Evolutionary conservation across 371 early-diverging fungal genomes (phyloP), one percentile per base, ranked within the genome.

Genomic region (Spraguea lophii): DNA sequence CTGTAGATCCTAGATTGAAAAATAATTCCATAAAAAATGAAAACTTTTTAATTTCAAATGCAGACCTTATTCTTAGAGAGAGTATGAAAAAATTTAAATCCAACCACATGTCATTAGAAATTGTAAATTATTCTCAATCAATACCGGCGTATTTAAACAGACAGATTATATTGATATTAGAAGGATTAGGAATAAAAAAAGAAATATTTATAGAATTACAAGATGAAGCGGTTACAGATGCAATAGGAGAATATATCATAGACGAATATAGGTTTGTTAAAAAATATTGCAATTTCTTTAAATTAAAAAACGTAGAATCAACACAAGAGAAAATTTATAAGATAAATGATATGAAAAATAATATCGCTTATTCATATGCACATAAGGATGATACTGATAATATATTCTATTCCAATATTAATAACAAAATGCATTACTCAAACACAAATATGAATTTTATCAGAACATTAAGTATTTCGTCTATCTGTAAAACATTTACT

Each of bases 381-480:
- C 34, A 34, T 10, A 34, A 10, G 34, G 34, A n/a, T 9, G 34
- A 34, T 9, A 34, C 34, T 10, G 34, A 9, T 9, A 34, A 34
- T 34, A n/a, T 34, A n/a, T 34, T 34, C 9, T 34, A 10, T 34
- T n/a, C 34, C 24, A 10, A 41, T 41, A 9, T 7, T 13, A 41
- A 13, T 9, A 17, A 23, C 17, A 15, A 15, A 9, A 39, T 39
- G 15, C 40, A 6, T 16, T 16, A 3, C 15, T 3, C 3, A 9
- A 43, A 4, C 25, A 26, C 23, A 10, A 20, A 46, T 30, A 12
- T 44, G 22, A 10, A 21, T 17, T 41, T 56, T 76, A 73, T 32
- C 59, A 78, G 43, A 62, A 66, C 42, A 78, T 76, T 49, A 25
- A 76, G 39, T 42, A 78, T 35, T 70, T 73, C 15, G 54, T 77